A percentile compares a stretch with the other conserved stretches of the same genome.
Evolutionary conservation across 306 rosid genomes (phyloP).

Genomic region (Rosa persica): DNA sequence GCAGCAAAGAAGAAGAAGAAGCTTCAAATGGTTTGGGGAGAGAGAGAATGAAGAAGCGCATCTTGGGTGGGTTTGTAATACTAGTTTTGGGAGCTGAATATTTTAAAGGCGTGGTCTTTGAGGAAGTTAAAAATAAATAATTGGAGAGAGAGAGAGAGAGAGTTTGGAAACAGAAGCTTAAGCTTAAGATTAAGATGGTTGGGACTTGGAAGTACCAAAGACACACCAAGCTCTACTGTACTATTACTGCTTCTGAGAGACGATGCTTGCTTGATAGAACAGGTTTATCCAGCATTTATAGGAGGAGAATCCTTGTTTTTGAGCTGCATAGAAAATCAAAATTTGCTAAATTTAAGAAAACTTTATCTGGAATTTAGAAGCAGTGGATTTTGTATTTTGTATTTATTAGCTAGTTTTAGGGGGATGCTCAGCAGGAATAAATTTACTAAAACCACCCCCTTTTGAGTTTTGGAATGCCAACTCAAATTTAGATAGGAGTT

Average conservation of each 20-base stretch:
- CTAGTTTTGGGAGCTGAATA: slow-evolving; percentile 19
- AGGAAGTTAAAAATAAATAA: slow-evolving; percentile 25
- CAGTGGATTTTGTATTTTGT: slow-evolving; percentile 11
- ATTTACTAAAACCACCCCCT: background rate
- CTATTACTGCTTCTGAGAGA: background rate
- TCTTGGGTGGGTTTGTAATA: slow-evolving; percentile 23
- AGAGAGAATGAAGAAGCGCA: slow-evolving; percentile 35
- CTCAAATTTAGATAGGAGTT: background rate
- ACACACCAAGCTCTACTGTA: background rate
- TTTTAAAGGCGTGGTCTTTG: slow-evolving; percentile 26
- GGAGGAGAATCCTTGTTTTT: background rate
- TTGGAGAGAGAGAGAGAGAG: slow-evolving; percentile 18
- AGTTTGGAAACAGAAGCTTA: background rate
- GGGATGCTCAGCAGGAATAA: background rate
- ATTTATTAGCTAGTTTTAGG: background rate
- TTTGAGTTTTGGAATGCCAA: background rate
- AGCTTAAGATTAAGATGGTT: background rate
- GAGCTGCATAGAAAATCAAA: background rate
- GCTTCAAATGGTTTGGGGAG: slow-evolving; percentile 17
- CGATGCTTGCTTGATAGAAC: background rate
- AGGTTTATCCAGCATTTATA: background rate
- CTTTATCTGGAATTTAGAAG: background rate
- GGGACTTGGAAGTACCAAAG: background rate
- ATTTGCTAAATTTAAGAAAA: background rate
- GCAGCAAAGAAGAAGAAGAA: slow-evolving; percentile 13